Evolutionary conservation across 2,329 filamentous ascomycete genomes (phyloP), one percentile per base, ranked within the genome.

Genomic region (Sporothrix dimorphospora): DNA sequence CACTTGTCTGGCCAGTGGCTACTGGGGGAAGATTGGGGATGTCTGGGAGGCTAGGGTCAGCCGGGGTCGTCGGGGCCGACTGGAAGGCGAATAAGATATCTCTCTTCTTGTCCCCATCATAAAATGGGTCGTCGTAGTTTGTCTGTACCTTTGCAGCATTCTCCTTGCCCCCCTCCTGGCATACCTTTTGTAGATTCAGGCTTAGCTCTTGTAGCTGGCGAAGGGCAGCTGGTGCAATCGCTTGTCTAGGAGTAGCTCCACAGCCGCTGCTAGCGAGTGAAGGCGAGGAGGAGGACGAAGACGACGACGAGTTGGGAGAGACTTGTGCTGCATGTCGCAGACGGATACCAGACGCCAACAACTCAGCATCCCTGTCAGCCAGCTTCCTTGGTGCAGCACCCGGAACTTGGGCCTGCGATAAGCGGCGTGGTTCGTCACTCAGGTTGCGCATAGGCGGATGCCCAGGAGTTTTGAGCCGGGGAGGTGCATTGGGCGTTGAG

Each of bases 221-320:
- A 0, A 76, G 67, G 0, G 74, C 70, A 3, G 24, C 66, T 0
- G 74, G 72, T 5, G 68, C 40, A 12, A 73, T 73, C 2, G 19
- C 19, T 3, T 38, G 42, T 5, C 69, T n/a, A 2, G 70, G 72
- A 1, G 47, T 69, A 9, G 69, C 70, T 24, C 24, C 66, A 19
- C 72, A 72, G 8, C 75, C 75, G 40, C 75, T 76, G n/a, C 75
- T 63, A 24, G 75, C 74, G 21, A 76, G 67, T 1, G 75, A 76
- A 3, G 74, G 71, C 1, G 75, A 76, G 0, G 75, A 30, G 0
- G 49, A 34, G 7, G 73, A 65, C 1, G 47, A 45, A 2, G 53
- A 55, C 0, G 70, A 71, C n/a, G 34, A 69, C 5, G 30, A 21
- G 5, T 19, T 21, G 16, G 65, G n/a, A 53, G 65, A 61, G 11